phyloP scores from a whole-genome alignment of 176 grass and related monocot species.

The Oryza glaberrima region DNA sequence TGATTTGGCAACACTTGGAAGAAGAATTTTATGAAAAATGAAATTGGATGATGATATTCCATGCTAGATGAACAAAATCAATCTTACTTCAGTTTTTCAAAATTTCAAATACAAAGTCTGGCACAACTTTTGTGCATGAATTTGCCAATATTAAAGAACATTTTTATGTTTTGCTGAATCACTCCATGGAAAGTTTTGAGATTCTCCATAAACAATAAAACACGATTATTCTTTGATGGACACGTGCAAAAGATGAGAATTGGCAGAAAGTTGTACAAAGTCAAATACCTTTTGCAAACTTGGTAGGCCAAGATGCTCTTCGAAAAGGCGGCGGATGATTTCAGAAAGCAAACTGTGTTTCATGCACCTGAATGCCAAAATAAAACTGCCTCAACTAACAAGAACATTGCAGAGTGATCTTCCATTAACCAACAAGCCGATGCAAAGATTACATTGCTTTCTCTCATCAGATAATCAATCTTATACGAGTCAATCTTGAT shows the following conservation, averaged over 20 bases:
- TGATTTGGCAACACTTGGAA: background rate
- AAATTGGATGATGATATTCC: background rate
- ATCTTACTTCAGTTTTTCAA: background rate
- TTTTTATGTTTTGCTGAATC: background rate
- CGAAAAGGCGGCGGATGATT: constrained; percentile 22
- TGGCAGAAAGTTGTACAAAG: constrained; percentile 24
- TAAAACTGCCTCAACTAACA: background rate
- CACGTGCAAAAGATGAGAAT: constrained; percentile 27
- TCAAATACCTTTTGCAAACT: constrained; percentile 30
- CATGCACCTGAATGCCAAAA: constrained; percentile 1
- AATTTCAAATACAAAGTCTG: background rate
- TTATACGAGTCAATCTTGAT: background rate
- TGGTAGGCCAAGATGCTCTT: constrained; percentile 49
- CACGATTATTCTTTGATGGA: constrained; percentile 22
- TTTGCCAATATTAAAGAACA: background rate
- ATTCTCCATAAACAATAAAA: constrained; percentile 27
- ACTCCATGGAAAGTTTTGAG: constrained; percentile 27
- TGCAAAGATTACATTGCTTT: background rate
- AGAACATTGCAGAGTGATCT: background rate
- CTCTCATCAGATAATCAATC: background rate
- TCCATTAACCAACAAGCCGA: constrained; percentile 1
- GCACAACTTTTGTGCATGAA: background rate
- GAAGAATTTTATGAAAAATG: constrained; percentile 20
- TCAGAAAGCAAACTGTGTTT: constrained; percentile 18
- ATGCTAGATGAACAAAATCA: background rate